Evolutionary conservation across 176 grass and related monocot species (phyloP).

Genomic region (Leersia perrieri): DNA sequence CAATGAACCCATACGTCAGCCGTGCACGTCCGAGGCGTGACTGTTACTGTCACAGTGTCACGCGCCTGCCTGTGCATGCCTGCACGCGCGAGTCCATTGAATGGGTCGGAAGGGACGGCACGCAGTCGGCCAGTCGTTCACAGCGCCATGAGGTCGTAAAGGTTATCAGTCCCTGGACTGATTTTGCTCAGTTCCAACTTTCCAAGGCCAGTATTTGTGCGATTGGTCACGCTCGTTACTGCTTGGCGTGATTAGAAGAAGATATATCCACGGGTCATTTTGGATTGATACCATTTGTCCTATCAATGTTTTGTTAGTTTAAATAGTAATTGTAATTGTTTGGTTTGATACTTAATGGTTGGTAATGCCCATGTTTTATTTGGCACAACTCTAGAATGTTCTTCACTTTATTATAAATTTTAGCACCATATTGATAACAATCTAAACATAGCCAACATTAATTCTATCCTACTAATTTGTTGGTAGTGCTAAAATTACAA

Average conservation of each 20-base stretch:
- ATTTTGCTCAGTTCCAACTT: constrained; percentile 7
- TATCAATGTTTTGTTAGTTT: too few relatives aligned
- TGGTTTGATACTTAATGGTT: too few relatives aligned
- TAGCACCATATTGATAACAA: too few relatives aligned
- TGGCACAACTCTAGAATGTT: too few relatives aligned
- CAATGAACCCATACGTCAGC: not conserved
- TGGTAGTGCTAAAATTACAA: too few relatives aligned
- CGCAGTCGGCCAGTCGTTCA: not conserved
- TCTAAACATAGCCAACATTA: too few relatives aligned
- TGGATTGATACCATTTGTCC: too few relatives aligned
- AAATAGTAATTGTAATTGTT: too few relatives aligned
- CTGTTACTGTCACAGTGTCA: not conserved
- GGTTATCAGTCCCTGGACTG: not conserved
- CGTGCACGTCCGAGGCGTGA: not conserved
- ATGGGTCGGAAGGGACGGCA: not conserved
- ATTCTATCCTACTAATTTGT: too few relatives aligned
- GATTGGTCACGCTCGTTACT: not conserved
- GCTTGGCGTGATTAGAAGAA: not conserved
- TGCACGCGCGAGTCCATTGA: not conserved
- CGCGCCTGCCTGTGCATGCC: not conserved
- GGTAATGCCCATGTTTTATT: too few relatives aligned
- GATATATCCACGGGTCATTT: too few relatives aligned
- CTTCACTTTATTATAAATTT: too few relatives aligned
- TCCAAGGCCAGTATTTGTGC: not conserved
- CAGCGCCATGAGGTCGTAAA: not conserved